Evolutionary conservation across 164 flowering plant species (phyloP).

Genomic region (Tetracentron sinense): DNA sequence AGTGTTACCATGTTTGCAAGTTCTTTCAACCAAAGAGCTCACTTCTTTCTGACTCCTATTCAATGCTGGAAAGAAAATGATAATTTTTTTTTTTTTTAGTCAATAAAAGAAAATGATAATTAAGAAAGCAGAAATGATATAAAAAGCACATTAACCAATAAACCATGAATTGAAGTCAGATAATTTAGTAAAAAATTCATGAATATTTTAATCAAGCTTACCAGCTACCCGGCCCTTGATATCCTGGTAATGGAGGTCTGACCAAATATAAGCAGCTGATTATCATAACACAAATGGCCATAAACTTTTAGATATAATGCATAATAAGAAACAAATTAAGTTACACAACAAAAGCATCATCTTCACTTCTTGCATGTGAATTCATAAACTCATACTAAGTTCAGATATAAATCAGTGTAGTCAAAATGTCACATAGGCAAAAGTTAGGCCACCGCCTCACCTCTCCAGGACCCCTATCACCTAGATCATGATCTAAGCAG

Average conservation of each 20-base stretch:
- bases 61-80: constrained; percentile 34
- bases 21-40: constrained; percentile 40
- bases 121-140: neutral
- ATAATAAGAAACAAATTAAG: neutral
- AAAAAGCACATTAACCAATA: neutral
- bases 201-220: constrained; percentile 21
- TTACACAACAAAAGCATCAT: neutral
- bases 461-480: too few relatives aligned
- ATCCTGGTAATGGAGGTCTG: constrained; percentile 87
- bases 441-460: too few relatives aligned
- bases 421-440: too few relatives aligned
- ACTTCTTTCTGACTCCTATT: constrained; percentile 79
- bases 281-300: constrained; percentile 11
- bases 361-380: neutral
- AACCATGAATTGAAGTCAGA: neutral
- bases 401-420: too few relatives aligned
- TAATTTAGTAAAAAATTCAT: neutral
- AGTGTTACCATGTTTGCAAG: constrained; percentile 21
- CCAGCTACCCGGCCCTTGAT: constrained; percentile 69
- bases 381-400: neutral
- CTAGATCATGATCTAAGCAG: too few relatives aligned
- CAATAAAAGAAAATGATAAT: neutral
- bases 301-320: neutral
- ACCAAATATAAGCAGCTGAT: constrained; percentile 81
- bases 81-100: too few relatives aligned